Evolutionary conservation across 768 basidiomycete species (phyloP), one percentile per base, ranked within the genome.

Genomic region (Tephrocybe sp.): DNA sequence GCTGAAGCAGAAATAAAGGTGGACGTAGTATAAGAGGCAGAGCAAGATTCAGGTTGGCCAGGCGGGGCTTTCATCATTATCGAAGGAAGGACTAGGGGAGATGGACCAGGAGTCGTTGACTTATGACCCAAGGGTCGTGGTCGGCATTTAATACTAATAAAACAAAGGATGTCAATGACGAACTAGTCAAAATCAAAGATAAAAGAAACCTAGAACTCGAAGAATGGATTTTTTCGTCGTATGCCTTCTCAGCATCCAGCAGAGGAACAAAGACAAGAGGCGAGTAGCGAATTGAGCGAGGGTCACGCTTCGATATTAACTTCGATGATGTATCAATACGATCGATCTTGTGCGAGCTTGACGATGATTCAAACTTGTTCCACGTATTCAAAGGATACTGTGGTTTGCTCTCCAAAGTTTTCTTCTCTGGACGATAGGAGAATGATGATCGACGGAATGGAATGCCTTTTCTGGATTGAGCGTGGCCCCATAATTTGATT

Each of bases 391-490:
- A 36, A 33, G 59, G 49, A 19, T 50, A 43, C n/a, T 48, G 44
- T 12, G 49, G 46, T 36, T n/a, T 31, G 20, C 26, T 12, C 19
- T 14, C 19, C 23, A 42, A 49, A 22, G 31, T 32, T 20, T 36
- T 47, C 8, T 11, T 41, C 32, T 44, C 33, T 14, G 43, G 17
- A 26, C 23, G n/a, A 14, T 45, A 26, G 39, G 54, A 40, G 36
- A 60, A 65, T 20, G 53, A 59, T 14, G 57, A 63, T 20, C 48
- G 58, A 51, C 49, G 64, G 60, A 65, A 64, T 31, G 59, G 65
- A 52, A 57, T 46, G 11, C 51, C 52, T 43, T 64, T 71, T 31
- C 67, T 66, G 33, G 73, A 70, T 49, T 75, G 69, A 10, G 71
- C 63, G 8, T 68, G 55, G 17, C 47, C 60, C 60, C 65, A 62